phyloP scores from a whole-genome alignment of 2,329 filamentous ascomycete genomes.

The Calycina herbarum region DNA sequence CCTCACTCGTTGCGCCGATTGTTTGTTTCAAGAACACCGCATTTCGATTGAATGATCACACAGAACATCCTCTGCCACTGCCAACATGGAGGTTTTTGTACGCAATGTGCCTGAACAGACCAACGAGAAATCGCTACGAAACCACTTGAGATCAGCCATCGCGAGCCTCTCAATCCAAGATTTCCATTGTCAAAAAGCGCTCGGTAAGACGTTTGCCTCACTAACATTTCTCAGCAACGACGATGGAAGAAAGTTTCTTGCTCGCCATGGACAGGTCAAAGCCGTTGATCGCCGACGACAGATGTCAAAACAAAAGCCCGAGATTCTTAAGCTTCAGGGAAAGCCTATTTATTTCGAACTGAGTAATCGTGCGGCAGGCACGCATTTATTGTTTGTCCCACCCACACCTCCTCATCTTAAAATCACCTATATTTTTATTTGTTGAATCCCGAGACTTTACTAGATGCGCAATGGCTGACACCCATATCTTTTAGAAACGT shows the following conservation, averaged over 20 bases:
- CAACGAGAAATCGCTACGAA: slow-evolving; percentile 15
- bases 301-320: background rate
- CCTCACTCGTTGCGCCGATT: no score
- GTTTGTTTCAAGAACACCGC: no score
- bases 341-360: slow-evolving; percentile 29
- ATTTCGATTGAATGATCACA: background rate
- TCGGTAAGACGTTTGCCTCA: slow-evolving; percentile 42
- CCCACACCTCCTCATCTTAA: no score
- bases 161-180: slow-evolving; percentile 40
- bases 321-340: slow-evolving; percentile 20
- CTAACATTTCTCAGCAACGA: slow-evolving; percentile 46
- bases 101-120: slow-evolving; percentile 12
- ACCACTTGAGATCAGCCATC: slow-evolving; percentile 17
- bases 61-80: no score
- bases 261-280: slow-evolving; percentile 26
- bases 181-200: slow-evolving; percentile 47
- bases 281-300: background rate
- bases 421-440: no score
- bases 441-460: no score
- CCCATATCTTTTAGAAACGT: slow-evolving; percentile 6
- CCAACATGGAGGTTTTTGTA: slow-evolving; percentile 12
- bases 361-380: slow-evolving; percentile 29
- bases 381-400: slow-evolving; percentile 16
- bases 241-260: slow-evolving; percentile 47
- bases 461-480: no score